phyloP scores from a whole-genome alignment of 2,329 filamentous ascomycete genomes.

The Colletotrichum sp. region DNA sequence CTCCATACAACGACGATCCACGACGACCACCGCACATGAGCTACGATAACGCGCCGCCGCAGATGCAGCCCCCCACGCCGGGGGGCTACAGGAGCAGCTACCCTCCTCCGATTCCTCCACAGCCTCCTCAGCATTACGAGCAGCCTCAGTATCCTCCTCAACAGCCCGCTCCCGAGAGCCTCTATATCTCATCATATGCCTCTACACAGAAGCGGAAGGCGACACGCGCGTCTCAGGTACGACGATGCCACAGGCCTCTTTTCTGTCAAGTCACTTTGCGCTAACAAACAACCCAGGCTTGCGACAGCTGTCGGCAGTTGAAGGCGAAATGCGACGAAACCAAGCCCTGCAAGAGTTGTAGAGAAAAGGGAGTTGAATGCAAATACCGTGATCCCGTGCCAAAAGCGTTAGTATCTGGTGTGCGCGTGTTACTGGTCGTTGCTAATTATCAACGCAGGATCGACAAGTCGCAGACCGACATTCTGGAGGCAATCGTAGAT shows the following conservation, averaged over 20 bases:
- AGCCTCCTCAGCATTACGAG: conserved; percentile 33
- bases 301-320: conserved; percentile 84
- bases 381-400: conserved; percentile 90
- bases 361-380: conserved; percentile 83
- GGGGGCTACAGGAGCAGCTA: conserved; percentile 47
- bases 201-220: conserved; percentile 64
- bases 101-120: conserved; percentile 41
- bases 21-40: conserved; percentile 52
- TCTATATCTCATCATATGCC: conserved; percentile 47
- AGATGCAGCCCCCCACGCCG: conserved; percentile 47
- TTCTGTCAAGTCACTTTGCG: background rate
- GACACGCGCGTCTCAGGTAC: conserved; percentile 69
- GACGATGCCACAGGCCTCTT: background rate
- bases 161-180: conserved; percentile 36
- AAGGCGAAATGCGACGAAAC: conserved; percentile 94
- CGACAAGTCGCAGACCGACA: conserved; percentile 66
- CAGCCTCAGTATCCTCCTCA: conserved; percentile 31
- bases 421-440: conserved; percentile 35
- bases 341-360: conserved; percentile 84
- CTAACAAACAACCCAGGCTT: conserved; percentile 65
- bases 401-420: conserved; percentile 73
- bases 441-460: conserved; percentile 41
- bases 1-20: conserved; percentile 48
- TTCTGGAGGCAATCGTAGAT: conserved; percentile 57
- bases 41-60: conserved; percentile 52